Base-by-base conservation (phyloP, 768 basidiomycete species). In the Pleurotus tuoliensis region DNA sequence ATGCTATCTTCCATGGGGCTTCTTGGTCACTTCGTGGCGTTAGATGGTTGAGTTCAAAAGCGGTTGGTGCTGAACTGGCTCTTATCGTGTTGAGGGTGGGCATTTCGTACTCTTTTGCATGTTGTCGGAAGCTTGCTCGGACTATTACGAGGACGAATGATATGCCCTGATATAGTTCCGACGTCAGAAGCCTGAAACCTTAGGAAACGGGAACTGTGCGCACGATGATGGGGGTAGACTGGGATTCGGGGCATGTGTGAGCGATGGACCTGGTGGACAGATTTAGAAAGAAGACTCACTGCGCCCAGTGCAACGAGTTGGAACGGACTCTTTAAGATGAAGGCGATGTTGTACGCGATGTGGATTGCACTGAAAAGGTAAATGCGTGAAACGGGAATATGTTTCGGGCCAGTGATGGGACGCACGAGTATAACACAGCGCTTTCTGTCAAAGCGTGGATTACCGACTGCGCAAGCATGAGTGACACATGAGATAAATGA, bases 171-270 rank as follows among this genome's bases (percentile, higher is more conserved):
- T n/a, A 7, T 8, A 6, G 5, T n/a, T 30, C 9, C 6, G 20
- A 20, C 13, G 34, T 50, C 25, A 30, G 49, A n/a, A 18, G 11
- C 6, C 15, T 15, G 20, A 47, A 22, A 16, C 47, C 7, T 16
- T 15, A 38, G 20, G 8, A 47, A 5, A 25, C 6, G 6, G 15
- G 13, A 5, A 25, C 15, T 20, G 16, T 8, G 37, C 49, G 15
- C 20, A 50, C 49, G 12, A 50, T 50, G 12, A 50, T 50, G 27
- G 49, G 49, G 49, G 25, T 50, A 15, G 27, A 16, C 49, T 50
- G n/a, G 4, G n/a, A 38, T n/a, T 13, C 13, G 2, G 15, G 20
- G 37, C 30, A 9, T 34, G 30, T 34, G 37, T 50, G n/a, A 38
- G 20, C 49, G 27, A 44, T 44, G 20, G 43, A n/a, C 11, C 7